Evolutionary conservation across 2,329 filamentous ascomycete genomes (phyloP).

Genomic region (Aulographum hederae): DNA sequence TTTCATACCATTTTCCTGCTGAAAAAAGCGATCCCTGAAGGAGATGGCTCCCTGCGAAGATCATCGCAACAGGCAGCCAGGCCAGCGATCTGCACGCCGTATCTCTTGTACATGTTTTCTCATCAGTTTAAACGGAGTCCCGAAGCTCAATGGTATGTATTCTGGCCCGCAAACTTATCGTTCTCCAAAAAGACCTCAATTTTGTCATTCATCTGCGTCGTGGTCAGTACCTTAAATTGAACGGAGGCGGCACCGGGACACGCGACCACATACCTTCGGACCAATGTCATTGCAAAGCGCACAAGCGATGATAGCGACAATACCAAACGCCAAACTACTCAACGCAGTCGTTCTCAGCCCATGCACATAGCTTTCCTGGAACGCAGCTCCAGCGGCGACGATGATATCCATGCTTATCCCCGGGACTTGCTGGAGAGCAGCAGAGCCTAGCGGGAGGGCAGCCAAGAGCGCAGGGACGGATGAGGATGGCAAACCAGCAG

Average conservation of each 20-base stretch:
- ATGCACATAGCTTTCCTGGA: slow-evolving; percentile 15
- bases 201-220: slow-evolving; percentile 21
- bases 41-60: too few species aligned
- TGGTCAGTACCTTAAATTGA: too few species aligned
- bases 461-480: slow-evolving; percentile 6
- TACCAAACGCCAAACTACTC: slow-evolving; percentile 4
- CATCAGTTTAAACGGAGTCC: too few species aligned
- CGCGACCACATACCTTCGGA: too few species aligned
- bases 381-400: slow-evolving; percentile 12
- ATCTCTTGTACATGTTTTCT: too few species aligned
- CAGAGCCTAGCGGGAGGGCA: slow-evolving; percentile 4
- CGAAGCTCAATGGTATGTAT: background rate
- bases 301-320: slow-evolving; percentile 8
- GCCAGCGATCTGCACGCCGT: too few species aligned
- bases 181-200: slow-evolving; percentile 20
- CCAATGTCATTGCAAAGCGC: slow-evolving; percentile 16
- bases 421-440: slow-evolving; percentile 3
- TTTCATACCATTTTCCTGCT: too few species aligned
- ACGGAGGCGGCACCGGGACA: too few species aligned
- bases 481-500: slow-evolving; percentile 7
- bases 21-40: too few species aligned
- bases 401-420: slow-evolving; percentile 7
- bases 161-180: slow-evolving; percentile 2
- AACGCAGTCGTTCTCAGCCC: slow-evolving; percentile 5
- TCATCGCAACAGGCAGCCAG: too few species aligned